These are phyloP conservation scores for Peribolospora baueri DNA, from an alignment of 768 basidiomycete genomes.

Conservation along the genomic window DNA sequence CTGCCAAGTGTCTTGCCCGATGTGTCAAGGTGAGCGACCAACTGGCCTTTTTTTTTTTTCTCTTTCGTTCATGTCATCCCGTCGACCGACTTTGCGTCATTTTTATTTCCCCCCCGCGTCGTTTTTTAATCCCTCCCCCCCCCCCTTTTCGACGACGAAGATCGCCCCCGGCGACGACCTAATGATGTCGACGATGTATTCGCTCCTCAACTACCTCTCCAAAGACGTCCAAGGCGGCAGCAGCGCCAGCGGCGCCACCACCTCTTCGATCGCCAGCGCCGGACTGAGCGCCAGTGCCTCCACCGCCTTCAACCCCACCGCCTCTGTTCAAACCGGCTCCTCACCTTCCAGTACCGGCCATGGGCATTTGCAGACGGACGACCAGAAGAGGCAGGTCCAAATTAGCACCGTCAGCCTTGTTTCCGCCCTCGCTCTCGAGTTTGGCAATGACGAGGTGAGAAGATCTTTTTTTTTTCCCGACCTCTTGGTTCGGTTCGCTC, in stretches of 20 bases:
- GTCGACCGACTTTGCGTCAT: background rate
- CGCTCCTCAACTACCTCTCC: conserved; percentile 73
- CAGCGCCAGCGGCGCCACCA: too few relatives aligned
- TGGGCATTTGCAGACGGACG: conserved; percentile 14
- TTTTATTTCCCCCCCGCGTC: background rate
- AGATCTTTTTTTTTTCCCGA: too few relatives aligned
- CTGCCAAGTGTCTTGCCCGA: conserved; percentile 68
- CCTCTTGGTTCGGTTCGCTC: too few relatives aligned
- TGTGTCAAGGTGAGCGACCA: conserved; percentile 45
- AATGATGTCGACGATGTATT: conserved; percentile 87
- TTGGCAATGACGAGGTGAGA: conserved; percentile 41
- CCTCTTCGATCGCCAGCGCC: too few relatives aligned
- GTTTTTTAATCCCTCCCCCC: background rate
- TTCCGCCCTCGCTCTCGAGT: conserved; percentile 64
- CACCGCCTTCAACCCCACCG: too few relatives aligned
- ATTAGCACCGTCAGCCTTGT: conserved; percentile 83
- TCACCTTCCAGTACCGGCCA: too few relatives aligned
- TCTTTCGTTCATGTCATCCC: background rate
- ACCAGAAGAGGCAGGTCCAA: conserved; percentile 58
- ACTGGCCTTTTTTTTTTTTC: conserved; percentile 1
- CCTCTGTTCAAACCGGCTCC: too few relatives aligned
- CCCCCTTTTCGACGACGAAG: conserved; percentile 20
- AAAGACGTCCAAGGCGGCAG: conserved; percentile 10
- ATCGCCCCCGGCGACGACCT: conserved; percentile 66
- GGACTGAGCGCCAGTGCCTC: too few relatives aligned